A percentile compares a stretch with the other conserved stretches of the same genome.
Evolutionary conservation across 441 rosid genomes (phyloP).

Genomic region (Melastoma candidum): DNA sequence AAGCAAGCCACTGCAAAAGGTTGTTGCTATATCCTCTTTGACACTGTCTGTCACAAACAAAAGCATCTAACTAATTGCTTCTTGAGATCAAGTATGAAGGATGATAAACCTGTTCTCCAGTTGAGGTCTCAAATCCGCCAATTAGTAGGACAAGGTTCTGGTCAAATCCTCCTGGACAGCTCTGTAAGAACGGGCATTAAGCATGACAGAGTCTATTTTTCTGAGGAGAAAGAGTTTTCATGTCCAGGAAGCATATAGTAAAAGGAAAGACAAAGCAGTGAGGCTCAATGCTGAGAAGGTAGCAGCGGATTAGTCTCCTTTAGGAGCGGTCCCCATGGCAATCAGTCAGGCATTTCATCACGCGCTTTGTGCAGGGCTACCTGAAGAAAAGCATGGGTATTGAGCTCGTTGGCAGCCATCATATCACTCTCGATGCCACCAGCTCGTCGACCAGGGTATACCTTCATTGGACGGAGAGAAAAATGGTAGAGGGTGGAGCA

Average conservation of each 20-base stretch:
- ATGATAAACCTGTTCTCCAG: slow-evolving; percentile 75
- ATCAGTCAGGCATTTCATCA: neutral
- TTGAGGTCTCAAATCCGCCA: slow-evolving; percentile 86
- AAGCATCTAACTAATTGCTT: slow-evolving; percentile 18
- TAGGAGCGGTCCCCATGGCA: neutral
- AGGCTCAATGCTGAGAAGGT: too few relatives aligned
- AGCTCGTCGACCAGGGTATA: slow-evolving; percentile 82
- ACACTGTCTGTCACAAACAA: neutral
- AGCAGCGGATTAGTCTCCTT: too few relatives aligned
- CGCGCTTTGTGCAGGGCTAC: slow-evolving; percentile 23
- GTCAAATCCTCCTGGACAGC: slow-evolving; percentile 42
- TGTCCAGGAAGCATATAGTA: slow-evolving; percentile 5
- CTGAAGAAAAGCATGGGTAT: slow-evolving; percentile 82
- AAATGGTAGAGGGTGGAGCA: neutral
- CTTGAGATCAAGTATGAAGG: neutral
- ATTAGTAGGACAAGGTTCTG: slow-evolving; percentile 60
- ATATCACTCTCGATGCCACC: slow-evolving; percentile 82
- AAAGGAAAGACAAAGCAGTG: slow-evolving; percentile 2
- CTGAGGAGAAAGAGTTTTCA: neutral
- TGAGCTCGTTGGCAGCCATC: slow-evolving; percentile 97
- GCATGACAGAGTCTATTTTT: neutral
- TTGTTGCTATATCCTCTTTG: too few relatives aligned
- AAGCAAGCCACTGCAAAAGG: slow-evolving; percentile 77
- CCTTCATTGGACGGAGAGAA: slow-evolving; percentile 28
- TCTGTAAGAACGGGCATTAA: slow-evolving; percentile 29